A percentile compares a stretch with the other conserved stretches of the same genome.
Evolutionary conservation across 805 yeast genomes (phyloP).

Genomic region (Brettanomyces bruxellensis): DNA sequence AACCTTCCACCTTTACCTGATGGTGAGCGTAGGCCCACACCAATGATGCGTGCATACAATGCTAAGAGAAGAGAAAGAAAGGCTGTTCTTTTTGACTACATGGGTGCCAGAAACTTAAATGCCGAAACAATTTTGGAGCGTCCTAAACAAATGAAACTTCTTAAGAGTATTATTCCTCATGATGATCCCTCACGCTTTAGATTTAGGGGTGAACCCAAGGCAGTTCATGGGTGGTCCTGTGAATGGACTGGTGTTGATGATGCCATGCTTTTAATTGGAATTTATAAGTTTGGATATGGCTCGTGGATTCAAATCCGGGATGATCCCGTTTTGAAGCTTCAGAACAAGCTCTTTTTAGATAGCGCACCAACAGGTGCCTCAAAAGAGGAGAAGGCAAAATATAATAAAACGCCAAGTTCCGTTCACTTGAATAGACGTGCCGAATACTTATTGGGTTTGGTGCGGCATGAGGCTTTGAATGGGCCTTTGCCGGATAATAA

Average conservation of each 20-base stretch:
- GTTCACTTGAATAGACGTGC: constrained; percentile 89
- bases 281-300: constrained; percentile 89
- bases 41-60: constrained; percentile 26
- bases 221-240: constrained; percentile 86
- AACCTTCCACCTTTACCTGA: constrained; percentile 21
- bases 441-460: constrained; percentile 69
- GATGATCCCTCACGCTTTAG: constrained; percentile 54
- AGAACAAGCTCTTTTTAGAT: constrained; percentile 73
- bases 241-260: constrained; percentile 82
- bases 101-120: constrained; percentile 79
- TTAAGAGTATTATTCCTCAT: constrained; percentile 43
- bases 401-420: constrained; percentile 71
- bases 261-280: constrained; percentile 78
- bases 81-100: constrained; percentile 82
- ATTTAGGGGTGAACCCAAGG: constrained; percentile 57
- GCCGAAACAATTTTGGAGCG: constrained; percentile 81
- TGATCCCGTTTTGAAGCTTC: constrained; percentile 83
- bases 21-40: constrained; percentile 22
- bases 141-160: constrained; percentile 71
- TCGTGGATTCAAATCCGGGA: constrained; percentile 92
- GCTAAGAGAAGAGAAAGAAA: constrained; percentile 74
- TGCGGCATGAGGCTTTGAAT: constrained; percentile 36
- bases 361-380: constrained; percentile 25
- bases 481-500: not conserved
- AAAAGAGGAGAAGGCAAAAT: constrained; percentile 28